Evolutionary conservation across 768 basidiomycete genomes (phyloP).

Genomic region (Phlegmacium glaucopus): DNA sequence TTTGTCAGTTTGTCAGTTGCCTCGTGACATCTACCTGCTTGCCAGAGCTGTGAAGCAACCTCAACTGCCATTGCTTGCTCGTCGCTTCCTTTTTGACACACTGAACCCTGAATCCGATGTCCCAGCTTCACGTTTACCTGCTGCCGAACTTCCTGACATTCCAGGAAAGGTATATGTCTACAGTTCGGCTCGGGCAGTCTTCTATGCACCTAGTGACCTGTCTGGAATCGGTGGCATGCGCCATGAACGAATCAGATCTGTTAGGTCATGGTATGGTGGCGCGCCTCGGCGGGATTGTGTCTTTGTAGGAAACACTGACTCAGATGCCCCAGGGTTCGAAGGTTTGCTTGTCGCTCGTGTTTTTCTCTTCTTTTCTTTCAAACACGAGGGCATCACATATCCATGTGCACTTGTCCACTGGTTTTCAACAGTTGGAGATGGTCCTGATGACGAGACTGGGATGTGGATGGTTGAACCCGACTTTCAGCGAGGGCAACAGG

Average conservation of each 20-base stretch:
- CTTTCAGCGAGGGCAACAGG: slow-evolving; percentile 8
- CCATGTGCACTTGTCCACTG: slow-evolving; percentile 24
- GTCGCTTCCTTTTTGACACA: neutral
- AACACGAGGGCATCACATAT: slow-evolving; percentile 8
- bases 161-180: neutral
- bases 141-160: neutral
- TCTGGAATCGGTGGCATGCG: slow-evolving; percentile 15
- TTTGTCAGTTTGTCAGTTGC: neutral
- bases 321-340: slow-evolving; percentile 12
- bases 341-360: slow-evolving; percentile 20
- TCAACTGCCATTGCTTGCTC: neutral
- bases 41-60: neutral
- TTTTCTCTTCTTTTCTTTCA: slow-evolving; percentile 21
- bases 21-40: neutral
- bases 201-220: slow-evolving; percentile 11
- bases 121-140: neutral
- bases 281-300: slow-evolving; percentile 10
- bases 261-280: neutral
- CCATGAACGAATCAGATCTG: slow-evolving; percentile 1
- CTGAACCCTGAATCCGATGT: neutral
- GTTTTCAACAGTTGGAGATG: slow-evolving; percentile 17
- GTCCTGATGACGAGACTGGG: slow-evolving; percentile 18
- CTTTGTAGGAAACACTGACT: neutral
- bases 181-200: neutral
- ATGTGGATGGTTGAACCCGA: slow-evolving; percentile 28